phyloP scores from a whole-genome alignment of 140 eudicot species.

The Flaveria floridana region DNA sequence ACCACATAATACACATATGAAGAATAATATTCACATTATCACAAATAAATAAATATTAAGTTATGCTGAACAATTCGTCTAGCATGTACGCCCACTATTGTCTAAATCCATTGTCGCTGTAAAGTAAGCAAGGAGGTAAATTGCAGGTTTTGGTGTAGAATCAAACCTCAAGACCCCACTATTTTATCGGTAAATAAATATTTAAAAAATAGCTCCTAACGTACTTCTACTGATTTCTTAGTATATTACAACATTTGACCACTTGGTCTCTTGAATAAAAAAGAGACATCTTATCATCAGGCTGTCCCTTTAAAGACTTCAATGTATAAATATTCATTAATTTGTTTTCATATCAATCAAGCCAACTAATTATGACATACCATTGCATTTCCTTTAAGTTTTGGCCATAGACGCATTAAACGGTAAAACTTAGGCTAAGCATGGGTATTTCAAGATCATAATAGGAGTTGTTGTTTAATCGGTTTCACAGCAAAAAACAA shows the following conservation, averaged over 20 bases:
- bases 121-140: background rate
- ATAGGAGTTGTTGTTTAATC: background rate
- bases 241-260: too few relatives aligned
- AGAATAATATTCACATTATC: background rate
- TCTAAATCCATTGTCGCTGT: background rate
- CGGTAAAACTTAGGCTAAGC: background rate
- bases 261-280: too few relatives aligned
- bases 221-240: too few relatives aligned
- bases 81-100: background rate
- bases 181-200: background rate
- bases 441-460: background rate
- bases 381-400: background rate
- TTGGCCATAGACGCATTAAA: background rate
- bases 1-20: background rate
- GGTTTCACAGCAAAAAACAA: background rate
- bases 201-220: too few relatives aligned
- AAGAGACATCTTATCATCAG: too few relatives aligned
- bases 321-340: background rate
- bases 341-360: background rate
- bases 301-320: background rate
- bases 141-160: background rate
- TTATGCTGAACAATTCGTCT: background rate
- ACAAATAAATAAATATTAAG: background rate
- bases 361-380: background rate
- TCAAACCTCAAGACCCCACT: slow-evolving; percentile 1